A percentile compares a stretch with the other conserved stretches of the same genome.
Evolutionary conservation across 257 asterid species (phyloP).

Genomic region (Solanum pimpinellifolium): DNA sequence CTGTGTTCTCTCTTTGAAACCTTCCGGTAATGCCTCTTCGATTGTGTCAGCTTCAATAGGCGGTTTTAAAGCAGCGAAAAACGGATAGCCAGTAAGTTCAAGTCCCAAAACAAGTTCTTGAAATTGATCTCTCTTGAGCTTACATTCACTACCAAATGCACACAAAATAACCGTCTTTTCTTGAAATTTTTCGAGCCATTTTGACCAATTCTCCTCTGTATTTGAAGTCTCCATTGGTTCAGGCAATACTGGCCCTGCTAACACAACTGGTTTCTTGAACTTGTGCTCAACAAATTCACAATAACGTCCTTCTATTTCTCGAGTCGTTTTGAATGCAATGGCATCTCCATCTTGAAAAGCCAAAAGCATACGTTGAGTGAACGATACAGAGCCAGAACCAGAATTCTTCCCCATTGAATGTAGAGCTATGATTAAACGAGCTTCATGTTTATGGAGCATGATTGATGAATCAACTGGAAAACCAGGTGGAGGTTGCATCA

Average conservation of each 20-base stretch:
- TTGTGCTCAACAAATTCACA: slow-evolving; percentile 18
- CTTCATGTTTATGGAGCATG: slow-evolving; percentile 26
- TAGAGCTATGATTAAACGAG: slow-evolving; percentile 10
- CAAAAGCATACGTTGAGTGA: neutral
- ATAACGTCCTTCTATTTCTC: slow-evolving; percentile 29
- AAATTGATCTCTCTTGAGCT: slow-evolving; percentile 15
- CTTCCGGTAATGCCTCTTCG: slow-evolving; percentile 16
- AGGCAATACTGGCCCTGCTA: slow-evolving; percentile 36
- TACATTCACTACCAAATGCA: slow-evolving; percentile 40
- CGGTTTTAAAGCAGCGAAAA: slow-evolving; percentile 15
- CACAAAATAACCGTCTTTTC: slow-evolving; percentile 26
- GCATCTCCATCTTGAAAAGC: slow-evolving; percentile 22
- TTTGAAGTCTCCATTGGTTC: slow-evolving; percentile 6
- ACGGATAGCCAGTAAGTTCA: slow-evolving; percentile 21
- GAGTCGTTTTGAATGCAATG: slow-evolving; percentile 24
- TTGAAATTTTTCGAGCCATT: slow-evolving; percentile 20
- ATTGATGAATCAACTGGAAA: slow-evolving; percentile 14
- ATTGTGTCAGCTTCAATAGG: slow-evolving; percentile 9
- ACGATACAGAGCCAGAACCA: neutral
- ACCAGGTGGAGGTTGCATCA: slow-evolving; percentile 27
- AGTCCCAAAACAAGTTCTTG: slow-evolving; percentile 19
- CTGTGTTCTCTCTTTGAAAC: slow-evolving; percentile 3
- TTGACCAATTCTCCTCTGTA: slow-evolving; percentile 17
- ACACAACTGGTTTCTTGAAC: slow-evolving; percentile 23
- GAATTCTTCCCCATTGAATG: neutral